These are phyloP conservation scores for Cercospora canescens DNA, from an alignment of 2,329 filamentous ascomycete genomes.

Conservation along the genomic window DNA sequence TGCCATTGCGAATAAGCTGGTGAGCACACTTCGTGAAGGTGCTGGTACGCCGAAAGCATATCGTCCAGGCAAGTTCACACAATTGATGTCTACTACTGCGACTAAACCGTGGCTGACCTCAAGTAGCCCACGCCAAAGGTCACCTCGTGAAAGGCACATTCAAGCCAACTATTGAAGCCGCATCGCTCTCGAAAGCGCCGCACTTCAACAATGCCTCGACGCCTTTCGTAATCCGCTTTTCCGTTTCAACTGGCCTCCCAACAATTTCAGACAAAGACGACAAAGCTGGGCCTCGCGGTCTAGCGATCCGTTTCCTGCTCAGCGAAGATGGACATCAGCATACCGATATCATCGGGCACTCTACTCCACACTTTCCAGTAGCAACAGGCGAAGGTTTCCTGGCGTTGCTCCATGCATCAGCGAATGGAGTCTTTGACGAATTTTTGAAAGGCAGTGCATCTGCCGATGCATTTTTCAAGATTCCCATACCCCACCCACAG, in stretches of 20 bases:
- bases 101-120: neutral
- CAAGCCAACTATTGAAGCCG: conserved; percentile 48
- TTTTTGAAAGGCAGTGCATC: conserved; percentile 50
- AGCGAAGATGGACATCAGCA: conserved; percentile 44
- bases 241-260: conserved; percentile 29
- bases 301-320: conserved; percentile 53
- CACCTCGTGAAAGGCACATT: conserved; percentile 55
- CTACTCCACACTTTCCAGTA: conserved; percentile 54
- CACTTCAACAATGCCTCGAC: conserved; percentile 28
- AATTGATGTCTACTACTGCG: neutral
- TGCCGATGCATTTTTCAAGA: conserved; percentile 50
- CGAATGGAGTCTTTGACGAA: conserved; percentile 39
- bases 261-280: conserved; percentile 30
- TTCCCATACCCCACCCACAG: conserved; percentile 52
- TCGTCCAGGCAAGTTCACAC: conserved; percentile 24
- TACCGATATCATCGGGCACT: conserved; percentile 59
- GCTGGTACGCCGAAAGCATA: conserved; percentile 28
- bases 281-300: conserved; percentile 40
- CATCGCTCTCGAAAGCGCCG: conserved; percentile 38
- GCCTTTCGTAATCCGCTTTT: conserved; percentile 31
- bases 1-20: conserved; percentile 25
- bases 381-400: conserved; percentile 56
- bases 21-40: conserved; percentile 26
- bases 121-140: conserved; percentile 56
- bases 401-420: conserved; percentile 48